Conservation (phyloP, 169 alveolate species). For the Condylostoma magnum region DNA sequence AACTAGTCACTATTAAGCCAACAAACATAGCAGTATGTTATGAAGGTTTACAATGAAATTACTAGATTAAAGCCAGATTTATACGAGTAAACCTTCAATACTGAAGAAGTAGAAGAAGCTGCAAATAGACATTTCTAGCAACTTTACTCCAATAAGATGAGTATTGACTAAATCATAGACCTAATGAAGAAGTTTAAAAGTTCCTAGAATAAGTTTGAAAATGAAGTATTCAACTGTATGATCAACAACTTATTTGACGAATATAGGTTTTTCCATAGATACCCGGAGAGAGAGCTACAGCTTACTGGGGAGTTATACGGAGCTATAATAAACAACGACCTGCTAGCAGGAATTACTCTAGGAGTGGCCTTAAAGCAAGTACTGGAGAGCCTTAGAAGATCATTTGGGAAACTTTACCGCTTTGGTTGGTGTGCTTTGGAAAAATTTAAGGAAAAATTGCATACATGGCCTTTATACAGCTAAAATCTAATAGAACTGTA, state of each 20-base stretch:
- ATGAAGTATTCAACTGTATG: slow-evolving; percentile 87
- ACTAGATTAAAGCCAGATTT: slow-evolving; percentile 59
- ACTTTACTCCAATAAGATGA: slow-evolving; percentile 68
- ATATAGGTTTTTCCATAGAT: slow-evolving; percentile 75
- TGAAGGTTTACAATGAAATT: slow-evolving; percentile 46
- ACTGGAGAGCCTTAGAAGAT: slow-evolving; percentile 70
- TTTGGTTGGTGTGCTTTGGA: slow-evolving; percentile 77
- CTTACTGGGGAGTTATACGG: slow-evolving; percentile 80
- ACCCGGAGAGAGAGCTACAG: slow-evolving; percentile 77
- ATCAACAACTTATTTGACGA: slow-evolving; percentile 85
- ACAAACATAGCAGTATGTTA: slow-evolving; percentile 42
- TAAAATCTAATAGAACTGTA: slow-evolving; percentile 55
- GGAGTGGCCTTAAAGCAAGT: slow-evolving; percentile 71
- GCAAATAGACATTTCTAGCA: slow-evolving; percentile 76
- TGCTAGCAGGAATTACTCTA: slow-evolving; percentile 71
- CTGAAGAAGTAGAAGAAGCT: slow-evolving; percentile 73
- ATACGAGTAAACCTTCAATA: slow-evolving; percentile 33
- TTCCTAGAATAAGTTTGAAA: slow-evolving; percentile 59
- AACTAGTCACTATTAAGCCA: slow-evolving; percentile 17
- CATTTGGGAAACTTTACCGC: slow-evolving; percentile 47
- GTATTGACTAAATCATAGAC: slow-evolving; percentile 57
- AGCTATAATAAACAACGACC: slow-evolving; percentile 56
- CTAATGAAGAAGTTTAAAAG: slow-evolving; percentile 54
- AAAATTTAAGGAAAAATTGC: slow-evolving; percentile 60
- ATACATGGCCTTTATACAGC: slow-evolving; percentile 61